Percentiles rank a stretch among this genome's conserved stretches.
Conservation (phyloP, 768 basidiomycete genomes). For the Russula griseocarnosa region DNA sequence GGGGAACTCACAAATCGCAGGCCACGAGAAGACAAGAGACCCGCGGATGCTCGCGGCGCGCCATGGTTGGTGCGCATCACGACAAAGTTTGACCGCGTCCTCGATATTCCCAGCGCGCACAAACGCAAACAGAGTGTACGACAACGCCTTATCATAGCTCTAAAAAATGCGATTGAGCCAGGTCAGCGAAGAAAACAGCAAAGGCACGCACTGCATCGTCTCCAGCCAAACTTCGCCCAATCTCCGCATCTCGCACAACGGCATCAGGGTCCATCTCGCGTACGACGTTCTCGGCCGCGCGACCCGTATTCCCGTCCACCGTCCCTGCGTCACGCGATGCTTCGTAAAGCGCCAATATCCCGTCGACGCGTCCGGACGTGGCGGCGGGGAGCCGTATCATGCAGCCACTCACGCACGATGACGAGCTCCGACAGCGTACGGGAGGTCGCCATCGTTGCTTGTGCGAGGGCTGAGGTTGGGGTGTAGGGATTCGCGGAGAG, state of each 20-base stretch:
- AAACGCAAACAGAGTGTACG: slow-evolving; percentile 74
- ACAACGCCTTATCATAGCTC: slow-evolving; percentile 77
- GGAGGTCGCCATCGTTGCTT: slow-evolving; percentile 64
- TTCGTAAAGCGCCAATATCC: slow-evolving; percentile 27
- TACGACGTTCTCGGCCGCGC: slow-evolving; percentile 19
- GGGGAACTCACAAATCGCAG: slow-evolving; percentile 53
- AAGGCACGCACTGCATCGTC: slow-evolving; percentile 67
- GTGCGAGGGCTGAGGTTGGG: slow-evolving; percentile 69
- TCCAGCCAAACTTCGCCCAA: slow-evolving; percentile 48
- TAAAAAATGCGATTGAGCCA: slow-evolving; percentile 32
- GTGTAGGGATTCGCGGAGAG: slow-evolving; percentile 76
- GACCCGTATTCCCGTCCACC: slow-evolving; percentile 36
- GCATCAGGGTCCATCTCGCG: slow-evolving; percentile 61
- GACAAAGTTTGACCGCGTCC: slow-evolving; percentile 77
- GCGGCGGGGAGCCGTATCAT: slow-evolving; percentile 53
- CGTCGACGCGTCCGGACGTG: slow-evolving; percentile 22
- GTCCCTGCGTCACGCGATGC: slow-evolving; percentile 30
- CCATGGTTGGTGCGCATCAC: slow-evolving; percentile 86
- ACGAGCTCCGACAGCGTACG: slow-evolving; percentile 70
- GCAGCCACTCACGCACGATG: slow-evolving; percentile 84
- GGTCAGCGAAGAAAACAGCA: not conserved
- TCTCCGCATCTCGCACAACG: slow-evolving; percentile 31
- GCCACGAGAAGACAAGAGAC: slow-evolving; percentile 73
- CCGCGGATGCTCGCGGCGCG: slow-evolving; percentile 86
- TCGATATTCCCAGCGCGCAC: slow-evolving; percentile 82